Evolutionary conservation across 768 basidiomycete genomes (phyloP).

Genomic region (Lactarius vividus): DNA sequence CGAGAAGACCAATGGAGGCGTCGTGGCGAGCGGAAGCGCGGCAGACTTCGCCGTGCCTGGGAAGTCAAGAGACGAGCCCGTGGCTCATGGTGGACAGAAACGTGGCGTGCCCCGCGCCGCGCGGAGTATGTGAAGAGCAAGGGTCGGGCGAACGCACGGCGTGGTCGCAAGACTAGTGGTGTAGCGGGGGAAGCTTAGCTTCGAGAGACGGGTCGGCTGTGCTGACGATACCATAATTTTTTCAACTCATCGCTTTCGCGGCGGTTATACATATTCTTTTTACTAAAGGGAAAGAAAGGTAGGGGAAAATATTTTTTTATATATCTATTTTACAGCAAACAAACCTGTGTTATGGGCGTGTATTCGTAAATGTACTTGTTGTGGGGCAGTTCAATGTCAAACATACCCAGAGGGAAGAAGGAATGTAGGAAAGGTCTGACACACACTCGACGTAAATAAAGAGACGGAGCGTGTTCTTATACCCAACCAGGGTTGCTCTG

Average conservation of each 20-base stretch:
- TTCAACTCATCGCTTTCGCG: constrained; percentile 24
- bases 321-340: background rate
- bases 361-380: background rate
- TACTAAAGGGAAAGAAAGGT: background rate
- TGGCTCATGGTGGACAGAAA: constrained; percentile 25
- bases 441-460: constrained; percentile 48
- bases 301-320: background rate
- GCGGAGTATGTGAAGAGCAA: constrained; percentile 25
- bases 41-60: constrained; percentile 6
- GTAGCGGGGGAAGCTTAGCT: constrained; percentile 25
- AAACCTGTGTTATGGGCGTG: too few species aligned
- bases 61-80: constrained; percentile 4
- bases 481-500: constrained; percentile 54
- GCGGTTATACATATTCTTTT: constrained; percentile 1
- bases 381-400: background rate
- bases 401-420: too few species aligned
- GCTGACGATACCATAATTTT: constrained; percentile 27
- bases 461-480: constrained; percentile 57
- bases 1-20: constrained; percentile 13
- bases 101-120: constrained; percentile 5
- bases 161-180: constrained; percentile 23
- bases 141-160: constrained; percentile 13
- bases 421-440: constrained; percentile 62
- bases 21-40: constrained; percentile 13
- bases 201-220: constrained; percentile 14